A percentile compares a stretch with the other conserved stretches of the same genome.
These are phyloP conservation scores for Magnolia kwangsiensis DNA, from an alignment of 164 flowering plant species.

Conservation along the genomic window DNA sequence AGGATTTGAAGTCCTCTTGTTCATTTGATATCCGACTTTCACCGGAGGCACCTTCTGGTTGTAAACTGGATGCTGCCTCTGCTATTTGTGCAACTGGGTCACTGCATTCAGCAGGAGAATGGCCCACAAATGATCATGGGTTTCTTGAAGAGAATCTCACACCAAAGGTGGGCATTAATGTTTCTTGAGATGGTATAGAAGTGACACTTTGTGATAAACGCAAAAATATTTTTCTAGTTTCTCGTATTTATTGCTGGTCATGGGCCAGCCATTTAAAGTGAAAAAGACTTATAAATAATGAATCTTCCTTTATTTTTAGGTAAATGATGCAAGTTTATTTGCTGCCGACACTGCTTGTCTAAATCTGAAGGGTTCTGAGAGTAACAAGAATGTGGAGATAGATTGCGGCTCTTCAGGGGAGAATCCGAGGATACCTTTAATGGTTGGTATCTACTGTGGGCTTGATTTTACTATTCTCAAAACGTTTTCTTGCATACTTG, in stretches of 20 bases:
- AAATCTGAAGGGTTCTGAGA: background rate
- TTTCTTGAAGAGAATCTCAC: background rate
- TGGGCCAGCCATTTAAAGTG: background rate
- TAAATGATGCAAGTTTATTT: background rate
- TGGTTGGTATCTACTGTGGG: background rate
- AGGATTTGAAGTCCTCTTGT: slow-evolving; percentile 31
- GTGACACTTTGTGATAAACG: background rate
- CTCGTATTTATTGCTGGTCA: background rate
- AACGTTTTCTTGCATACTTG: background rate
- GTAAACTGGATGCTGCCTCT: slow-evolving; percentile 1
- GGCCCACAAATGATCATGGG: background rate
- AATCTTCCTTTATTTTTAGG: background rate
- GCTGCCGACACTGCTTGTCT: background rate
- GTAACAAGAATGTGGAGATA: background rate
- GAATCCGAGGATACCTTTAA: background rate
- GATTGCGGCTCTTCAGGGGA: background rate
- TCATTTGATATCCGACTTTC: slow-evolving; percentile 19
- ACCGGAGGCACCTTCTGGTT: slow-evolving; percentile 5
- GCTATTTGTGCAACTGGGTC: slow-evolving; percentile 8
- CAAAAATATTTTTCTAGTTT: background rate
- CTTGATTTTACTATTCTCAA: too few relatives aligned
- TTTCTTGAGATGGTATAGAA: too few relatives aligned
- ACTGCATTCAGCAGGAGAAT: background rate
- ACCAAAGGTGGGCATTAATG: background rate
- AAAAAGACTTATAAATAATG: background rate